phyloP scores from a whole-genome alignment of 352 stramenopile genomes.

The Globisporangium viniferum region DNA sequence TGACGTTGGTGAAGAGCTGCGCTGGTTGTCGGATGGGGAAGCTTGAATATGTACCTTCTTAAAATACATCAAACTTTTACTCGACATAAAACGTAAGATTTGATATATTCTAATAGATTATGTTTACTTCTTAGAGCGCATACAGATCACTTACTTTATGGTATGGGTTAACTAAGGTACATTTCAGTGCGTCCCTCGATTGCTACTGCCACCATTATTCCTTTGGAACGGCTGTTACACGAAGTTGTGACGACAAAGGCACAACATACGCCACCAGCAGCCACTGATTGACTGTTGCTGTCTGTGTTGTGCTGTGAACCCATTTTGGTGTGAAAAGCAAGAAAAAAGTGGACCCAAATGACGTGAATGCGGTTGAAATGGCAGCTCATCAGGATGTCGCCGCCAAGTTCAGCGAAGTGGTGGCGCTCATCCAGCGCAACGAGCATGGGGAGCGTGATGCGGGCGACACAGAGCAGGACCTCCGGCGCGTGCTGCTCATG shows the following conservation, averaged over 20 bases:
- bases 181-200: not conserved
- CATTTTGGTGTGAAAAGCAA: not conserved
- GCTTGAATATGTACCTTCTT: too few species aligned
- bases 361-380: not conserved
- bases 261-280: not conserved
- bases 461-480: conserved; percentile 45
- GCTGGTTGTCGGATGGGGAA: not conserved
- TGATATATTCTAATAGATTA: too few species aligned
- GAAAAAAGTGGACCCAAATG: not conserved
- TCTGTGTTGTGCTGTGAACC: conserved; percentile 1
- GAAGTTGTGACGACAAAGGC: not conserved
- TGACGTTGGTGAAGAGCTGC: not conserved
- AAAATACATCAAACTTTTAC: too few species aligned
- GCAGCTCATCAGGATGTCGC: not conserved
- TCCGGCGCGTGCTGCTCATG: conserved; percentile 52
- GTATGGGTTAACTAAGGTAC: not conserved
- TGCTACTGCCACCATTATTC: conserved; percentile 2
- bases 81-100: too few species aligned
- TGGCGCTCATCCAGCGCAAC: conserved; percentile 50
- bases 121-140: too few species aligned
- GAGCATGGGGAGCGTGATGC: conserved; percentile 32
- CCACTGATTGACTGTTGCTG: not conserved
- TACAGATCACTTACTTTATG: too few species aligned
- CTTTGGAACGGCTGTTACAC: not conserved
- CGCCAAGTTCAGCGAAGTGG: conserved; percentile 52